phyloP scores from a whole-genome alignment of 2,329 filamentous ascomycete genomes.

The Juglanconis oblonga region DNA sequence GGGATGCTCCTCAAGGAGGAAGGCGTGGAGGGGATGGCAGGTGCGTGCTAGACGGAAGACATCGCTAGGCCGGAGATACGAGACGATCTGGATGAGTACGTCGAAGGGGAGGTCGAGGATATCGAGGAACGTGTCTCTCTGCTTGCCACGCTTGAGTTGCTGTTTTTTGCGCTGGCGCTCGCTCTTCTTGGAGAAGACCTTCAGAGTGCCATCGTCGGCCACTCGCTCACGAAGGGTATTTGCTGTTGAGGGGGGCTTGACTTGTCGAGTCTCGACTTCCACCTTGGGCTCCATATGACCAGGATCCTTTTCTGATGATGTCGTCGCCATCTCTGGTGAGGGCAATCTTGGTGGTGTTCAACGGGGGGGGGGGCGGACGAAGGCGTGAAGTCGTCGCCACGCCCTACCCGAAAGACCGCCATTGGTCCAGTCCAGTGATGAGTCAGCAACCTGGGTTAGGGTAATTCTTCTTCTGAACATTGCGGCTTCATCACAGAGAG shows the following conservation, averaged over 20 bases:
- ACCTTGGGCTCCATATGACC: neutral
- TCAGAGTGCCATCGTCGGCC: conserved; percentile 12
- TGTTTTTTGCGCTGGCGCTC: conserved; percentile 43
- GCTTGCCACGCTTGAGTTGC: conserved; percentile 36
- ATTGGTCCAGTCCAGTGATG: neutral
- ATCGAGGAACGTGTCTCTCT: conserved; percentile 27
- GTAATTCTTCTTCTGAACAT: too few species aligned
- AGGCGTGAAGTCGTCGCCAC: neutral
- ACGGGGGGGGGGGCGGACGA: neutral
- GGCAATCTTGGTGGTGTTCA: neutral
- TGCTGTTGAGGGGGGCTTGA: neutral
- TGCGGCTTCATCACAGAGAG: neutral
- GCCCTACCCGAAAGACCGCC: neutral
- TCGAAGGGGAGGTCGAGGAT: conserved; percentile 51
- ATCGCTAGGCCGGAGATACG: conserved; percentile 47
- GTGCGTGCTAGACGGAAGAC: conserved; percentile 43
- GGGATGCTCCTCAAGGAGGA: conserved; percentile 42
- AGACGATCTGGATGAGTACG: conserved; percentile 46
- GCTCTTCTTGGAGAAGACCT: conserved; percentile 49
- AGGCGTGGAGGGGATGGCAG: conserved; percentile 37
- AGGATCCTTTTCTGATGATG: neutral
- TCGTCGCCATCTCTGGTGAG: neutral
- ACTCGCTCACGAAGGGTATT: conserved; percentile 5
- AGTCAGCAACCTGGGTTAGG: neutral
- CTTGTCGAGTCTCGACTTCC: neutral